Base-by-base conservation (phyloP, 2,329 filamentous ascomycete genomes). In the Ramularia collo-cygni region DNA sequence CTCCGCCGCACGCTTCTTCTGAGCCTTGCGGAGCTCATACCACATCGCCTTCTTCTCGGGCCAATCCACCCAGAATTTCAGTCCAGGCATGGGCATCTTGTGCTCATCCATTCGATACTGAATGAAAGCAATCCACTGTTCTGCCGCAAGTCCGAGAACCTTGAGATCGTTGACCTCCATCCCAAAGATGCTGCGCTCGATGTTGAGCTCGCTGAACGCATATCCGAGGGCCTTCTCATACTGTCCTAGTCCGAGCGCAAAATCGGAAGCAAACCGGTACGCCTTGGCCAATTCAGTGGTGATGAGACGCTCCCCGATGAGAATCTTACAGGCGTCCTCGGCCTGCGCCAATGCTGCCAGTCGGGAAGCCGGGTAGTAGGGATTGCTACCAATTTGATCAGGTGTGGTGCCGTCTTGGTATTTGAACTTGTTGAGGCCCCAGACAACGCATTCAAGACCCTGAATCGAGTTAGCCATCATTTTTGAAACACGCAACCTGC, bases 271-370 rank as follows among this genome's bases (percentile, higher is more conserved):
- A 5, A 48, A 31, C 16, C 49, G 53, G 28, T 55, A 54, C 12
- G 54, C 53, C 29, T 46, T 52, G 33, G 36, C 30, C 2, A 57
- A 43, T 36, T 56, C 52, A 12, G 42, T 29, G 10, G 37, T 43
- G 18, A 40, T 24, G 39, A 96, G 72, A 6, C 90, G 90, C 66
- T 96, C 90, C 64, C 95, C 89, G 28, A 95, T 88, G 6, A 96
- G 75, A 31, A 96, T 73, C 27, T 88, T 83, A 62, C 96, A 95
- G 62, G 96, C 35, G 28, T 52, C 44, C 30, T 51, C 46, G 4
- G 47, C 45, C 24, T 48, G 46, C 9, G 26, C 21, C 5, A 49
- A 37, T 3, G 50, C 48, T 24, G 30, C 26, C 9, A n/a, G 8
- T 18, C 30, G 33, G 24, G 35, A 34, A 12, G 19, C 17, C 4